These are phyloP conservation scores for Ceratobasidium sp. DNA, from an alignment of 1,284 basidiomycete genomes.

Conservation along the genomic window DNA sequence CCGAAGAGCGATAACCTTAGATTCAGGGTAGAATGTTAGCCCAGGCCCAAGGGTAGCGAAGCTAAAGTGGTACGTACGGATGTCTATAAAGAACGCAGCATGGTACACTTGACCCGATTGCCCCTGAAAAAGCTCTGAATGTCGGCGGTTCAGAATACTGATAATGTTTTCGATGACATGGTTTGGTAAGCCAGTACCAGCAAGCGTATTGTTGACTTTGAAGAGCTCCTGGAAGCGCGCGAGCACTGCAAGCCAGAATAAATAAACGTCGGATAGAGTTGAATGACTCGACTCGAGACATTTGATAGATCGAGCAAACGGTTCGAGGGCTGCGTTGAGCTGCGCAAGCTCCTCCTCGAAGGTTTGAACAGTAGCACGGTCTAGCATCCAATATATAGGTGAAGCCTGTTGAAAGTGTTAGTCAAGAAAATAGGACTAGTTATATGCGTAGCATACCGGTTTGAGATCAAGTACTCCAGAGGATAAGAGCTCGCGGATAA, in stretches of 20 bases:
- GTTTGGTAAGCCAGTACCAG: background rate
- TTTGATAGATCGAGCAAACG: conserved; percentile 36
- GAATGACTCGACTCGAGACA: conserved; percentile 39
- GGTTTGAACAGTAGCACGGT: background rate
- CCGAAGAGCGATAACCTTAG: background rate
- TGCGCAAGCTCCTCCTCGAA: background rate
- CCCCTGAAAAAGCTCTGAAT: conserved; percentile 34
- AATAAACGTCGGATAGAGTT: conserved; percentile 35
- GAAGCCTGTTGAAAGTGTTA: background rate
- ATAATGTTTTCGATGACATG: conserved; percentile 15
- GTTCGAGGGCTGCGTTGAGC: conserved; percentile 27
- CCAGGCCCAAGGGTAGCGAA: no score
- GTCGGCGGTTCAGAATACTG: conserved; percentile 16
- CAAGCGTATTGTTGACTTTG: conserved; percentile 1
- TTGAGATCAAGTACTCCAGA: background rate
- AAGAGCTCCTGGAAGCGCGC: conserved; percentile 22
- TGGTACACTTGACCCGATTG: conserved; percentile 24
- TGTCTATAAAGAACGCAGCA: conserved; percentile 30
- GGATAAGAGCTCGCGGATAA: background rate
- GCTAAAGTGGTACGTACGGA: background rate
- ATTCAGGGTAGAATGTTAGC: no score
- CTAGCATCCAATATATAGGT: conserved; percentile 31
- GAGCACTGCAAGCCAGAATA: conserved; percentile 37
- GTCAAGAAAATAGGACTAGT: background rate
- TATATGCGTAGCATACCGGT: background rate